These are phyloP conservation scores for Talaromyces liani DNA, from an alignment of 495 filamentous ascomycete genomes.

Conservation along the genomic window DNA sequence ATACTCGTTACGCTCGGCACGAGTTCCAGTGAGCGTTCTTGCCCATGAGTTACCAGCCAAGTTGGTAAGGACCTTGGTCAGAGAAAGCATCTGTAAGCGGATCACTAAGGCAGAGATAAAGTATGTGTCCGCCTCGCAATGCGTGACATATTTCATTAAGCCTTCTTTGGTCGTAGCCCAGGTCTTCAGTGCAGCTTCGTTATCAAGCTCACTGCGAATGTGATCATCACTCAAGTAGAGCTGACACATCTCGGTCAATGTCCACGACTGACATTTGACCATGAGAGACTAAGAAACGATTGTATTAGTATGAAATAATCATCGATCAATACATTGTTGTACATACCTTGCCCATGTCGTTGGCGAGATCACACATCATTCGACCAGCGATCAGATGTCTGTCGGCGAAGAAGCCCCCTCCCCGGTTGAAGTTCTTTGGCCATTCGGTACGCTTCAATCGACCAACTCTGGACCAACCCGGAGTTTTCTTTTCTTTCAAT, in stretches of 20 bases:
- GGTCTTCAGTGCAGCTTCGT: conserved; percentile 75
- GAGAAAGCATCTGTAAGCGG: conserved; percentile 80
- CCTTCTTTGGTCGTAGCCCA: conserved; percentile 81
- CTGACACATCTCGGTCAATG: conserved; percentile 91
- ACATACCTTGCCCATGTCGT: conserved; percentile 82
- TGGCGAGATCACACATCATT: conserved; percentile 87
- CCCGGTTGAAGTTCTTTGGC: conserved; percentile 81
- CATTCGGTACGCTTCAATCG: conserved; percentile 75
- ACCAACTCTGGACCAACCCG: conserved; percentile 87
- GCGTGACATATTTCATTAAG: conserved; percentile 84
- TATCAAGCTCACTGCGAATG: conserved; percentile 73
- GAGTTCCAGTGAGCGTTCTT: conserved; percentile 86
- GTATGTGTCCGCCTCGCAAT: conserved; percentile 91
- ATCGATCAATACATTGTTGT: neutral
- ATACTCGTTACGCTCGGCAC: conserved; percentile 97
- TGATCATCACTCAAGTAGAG: conserved; percentile 69
- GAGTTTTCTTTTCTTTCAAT: conserved; percentile 82
- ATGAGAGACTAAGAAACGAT: conserved; percentile 62
- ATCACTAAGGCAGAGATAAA: conserved; percentile 88
- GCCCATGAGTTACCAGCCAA: conserved; percentile 98
- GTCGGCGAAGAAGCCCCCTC: conserved; percentile 86
- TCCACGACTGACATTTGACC: conserved; percentile 97
- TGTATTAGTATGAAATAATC: neutral
- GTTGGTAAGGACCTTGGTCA: conserved; percentile 93
- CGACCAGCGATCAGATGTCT: conserved; percentile 83